Evolutionary conservation across 352 stramenopile genomes (phyloP), one percentile per base, ranked within the genome.

Genomic region (Phytophthora crassamura): DNA sequence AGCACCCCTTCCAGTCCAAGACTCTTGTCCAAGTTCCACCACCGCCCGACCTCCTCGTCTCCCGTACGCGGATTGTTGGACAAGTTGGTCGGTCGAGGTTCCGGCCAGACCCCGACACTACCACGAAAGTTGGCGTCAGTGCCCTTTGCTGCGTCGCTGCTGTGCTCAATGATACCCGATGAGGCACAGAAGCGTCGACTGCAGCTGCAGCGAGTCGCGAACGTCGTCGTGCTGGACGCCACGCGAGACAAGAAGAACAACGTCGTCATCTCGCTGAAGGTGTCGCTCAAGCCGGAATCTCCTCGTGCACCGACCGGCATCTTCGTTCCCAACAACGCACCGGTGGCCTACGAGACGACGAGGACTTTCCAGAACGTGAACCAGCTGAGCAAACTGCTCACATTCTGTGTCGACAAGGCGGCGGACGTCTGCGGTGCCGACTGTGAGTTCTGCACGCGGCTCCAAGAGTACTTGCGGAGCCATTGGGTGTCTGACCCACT

Each of bases 191-290:
- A 51, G 5, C 58, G 64, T 15, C 58, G 16, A 22, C 28, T 59
- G 11, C 58, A 68, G 49, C 50, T 72, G 58, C 50, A 68, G 25
- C 64, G 64, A 4, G 58, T 72, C 39, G 25, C 34, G 22, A 40
- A 63, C 45, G 30, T 72, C 16, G 52, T 42, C 5, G 64, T 72
- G 36, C 43, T 72, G n/a, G 38, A 58, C 33, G 35, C 64, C 38
- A 59, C 58, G 8, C 49, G 64, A 10, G 50, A 59, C 64, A 63
- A 59, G 58, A 68, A 71, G 35, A 61, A 64, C 7, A 41, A 72
- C 22, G 32, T 72, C 12, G 32, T 68, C 22, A 47, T 63, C 42
- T 56, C 35, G 20, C 51, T 68, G 22, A 42, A 68, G 59, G 33
- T 72, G 43, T 55, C 50, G 28, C 58, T 72, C 2, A 50, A 40